Conservation (phyloP, 768 basidiomycete species). For the Boletus reticuloceps region DNA sequence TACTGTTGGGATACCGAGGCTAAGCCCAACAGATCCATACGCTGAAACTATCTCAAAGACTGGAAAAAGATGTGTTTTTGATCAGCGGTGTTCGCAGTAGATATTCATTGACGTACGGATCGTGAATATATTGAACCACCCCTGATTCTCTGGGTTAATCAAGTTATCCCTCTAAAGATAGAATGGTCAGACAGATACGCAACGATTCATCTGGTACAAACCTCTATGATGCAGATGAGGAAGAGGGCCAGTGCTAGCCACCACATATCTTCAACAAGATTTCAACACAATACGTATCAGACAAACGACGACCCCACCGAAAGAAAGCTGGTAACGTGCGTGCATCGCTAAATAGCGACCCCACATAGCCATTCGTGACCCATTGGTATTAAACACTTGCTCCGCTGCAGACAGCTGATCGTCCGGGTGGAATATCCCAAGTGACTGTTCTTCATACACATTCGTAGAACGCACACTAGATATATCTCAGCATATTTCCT, state of each 20-base stretch:
- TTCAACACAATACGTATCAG: neutral
- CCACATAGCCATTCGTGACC: conserved; percentile 63
- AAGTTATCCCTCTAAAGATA: conserved; percentile 53
- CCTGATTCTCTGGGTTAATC: conserved; percentile 46
- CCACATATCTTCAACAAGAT: conserved; percentile 81
- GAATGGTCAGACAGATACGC: neutral
- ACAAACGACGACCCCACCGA: conserved; percentile 50
- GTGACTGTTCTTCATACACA: conserved; percentile 90
- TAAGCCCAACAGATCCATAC: conserved; percentile 87
- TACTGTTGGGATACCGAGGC: conserved; percentile 82
- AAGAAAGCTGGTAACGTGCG: conserved; percentile 84
- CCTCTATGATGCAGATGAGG: conserved; percentile 92
- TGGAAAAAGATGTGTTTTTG: conserved; percentile 23
- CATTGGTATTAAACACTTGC: conserved; percentile 38
- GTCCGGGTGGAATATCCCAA: conserved; percentile 68
- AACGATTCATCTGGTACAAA: conserved; percentile 29
- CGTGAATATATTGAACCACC: conserved; percentile 84
- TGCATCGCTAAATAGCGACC: conserved; percentile 79
- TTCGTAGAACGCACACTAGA: conserved; percentile 85
- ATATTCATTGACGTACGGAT: conserved; percentile 50
- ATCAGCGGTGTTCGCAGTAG: neutral
- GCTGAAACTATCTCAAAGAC: conserved; percentile 88
- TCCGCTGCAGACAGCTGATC: conserved; percentile 50
- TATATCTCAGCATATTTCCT: neutral
- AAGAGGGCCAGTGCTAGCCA: conserved; percentile 86